These are phyloP conservation scores for Pilatotrama ljubarskyi DNA, from an alignment of 768 basidiomycete genomes.

Conservation along the genomic window DNA sequence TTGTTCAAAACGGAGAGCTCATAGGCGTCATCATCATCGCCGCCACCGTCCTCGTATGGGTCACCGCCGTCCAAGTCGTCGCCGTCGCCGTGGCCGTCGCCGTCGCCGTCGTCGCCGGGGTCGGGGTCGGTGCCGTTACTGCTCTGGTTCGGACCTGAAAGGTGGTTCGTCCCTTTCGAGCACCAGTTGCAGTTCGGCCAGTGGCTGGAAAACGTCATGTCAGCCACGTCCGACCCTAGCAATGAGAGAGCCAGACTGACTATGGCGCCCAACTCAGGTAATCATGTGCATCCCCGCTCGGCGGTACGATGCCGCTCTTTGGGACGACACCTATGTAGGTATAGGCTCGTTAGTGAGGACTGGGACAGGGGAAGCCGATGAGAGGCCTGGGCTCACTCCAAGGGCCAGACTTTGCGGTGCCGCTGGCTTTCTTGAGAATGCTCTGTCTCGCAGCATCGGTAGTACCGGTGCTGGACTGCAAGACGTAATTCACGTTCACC, in stretches of 20 bases:
- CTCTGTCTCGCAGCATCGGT: constrained; percentile 35
- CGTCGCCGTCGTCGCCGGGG: constrained; percentile 3
- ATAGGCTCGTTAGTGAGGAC: not conserved
- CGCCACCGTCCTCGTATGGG: constrained; percentile 11
- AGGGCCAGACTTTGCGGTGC: constrained; percentile 39
- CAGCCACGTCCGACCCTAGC: not conserved
- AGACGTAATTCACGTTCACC: constrained; percentile 47
- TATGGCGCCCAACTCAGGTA: constrained; percentile 63
- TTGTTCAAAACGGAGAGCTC: constrained; percentile 4
- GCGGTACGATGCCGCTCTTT: constrained; percentile 32
- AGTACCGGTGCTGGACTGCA: constrained; percentile 28
- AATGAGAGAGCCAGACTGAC: constrained; percentile 33
- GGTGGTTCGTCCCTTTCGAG: constrained; percentile 28
- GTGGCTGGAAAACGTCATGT: constrained; percentile 36
- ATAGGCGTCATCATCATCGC: constrained; percentile 10
- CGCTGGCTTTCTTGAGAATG: constrained; percentile 40
- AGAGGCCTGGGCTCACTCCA: constrained; percentile 39
- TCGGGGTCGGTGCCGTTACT: constrained; percentile 10
- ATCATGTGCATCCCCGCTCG: constrained; percentile 44
- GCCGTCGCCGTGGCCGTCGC: constrained; percentile 1
- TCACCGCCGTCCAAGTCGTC: constrained; percentile 2
- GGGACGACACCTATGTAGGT: constrained; percentile 40
- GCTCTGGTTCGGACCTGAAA: constrained; percentile 18
- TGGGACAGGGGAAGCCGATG: not conserved
- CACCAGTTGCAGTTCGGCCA: constrained; percentile 62